Base-by-base conservation (phyloP, 208 protist species). In the Kentomonas sorsogonicus region DNA sequence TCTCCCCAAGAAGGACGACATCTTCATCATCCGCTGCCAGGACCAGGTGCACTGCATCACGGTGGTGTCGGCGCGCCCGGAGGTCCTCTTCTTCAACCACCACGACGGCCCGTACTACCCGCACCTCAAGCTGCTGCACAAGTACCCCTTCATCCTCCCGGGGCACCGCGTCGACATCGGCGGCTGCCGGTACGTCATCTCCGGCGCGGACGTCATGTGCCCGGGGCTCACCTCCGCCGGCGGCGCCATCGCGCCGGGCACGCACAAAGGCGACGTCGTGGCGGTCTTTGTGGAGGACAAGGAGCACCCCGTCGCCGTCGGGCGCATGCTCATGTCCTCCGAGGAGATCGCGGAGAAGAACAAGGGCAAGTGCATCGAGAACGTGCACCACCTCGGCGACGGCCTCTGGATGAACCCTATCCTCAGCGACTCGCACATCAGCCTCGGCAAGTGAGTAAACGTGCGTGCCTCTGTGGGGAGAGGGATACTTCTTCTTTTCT, bases 161-260 rank as follows among this genome's bases (percentile, higher is more conserved):
- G 57, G 85, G 25, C 78, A 99, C 26, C 97, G 98, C 69, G 95
- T 98, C 9, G 98, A 99, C 77, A 88, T 91, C 66, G 97, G 97
- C 43, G 98, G 94, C 58, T 98, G 98, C 70, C 94, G 91, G 58
- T 97, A 98, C 68, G 89, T 98, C 39, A 63, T 99, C 29, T 92
- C 87, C 6, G 98, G 98, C n/a, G 96, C 97, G 0, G 93, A 99
- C 66, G 88, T 99, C 38, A 99, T 99, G 97, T 98, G 96, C 72
- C 96, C 70, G 23, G 97, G 97, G 26, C 72, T 99, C 27, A 99
- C 97, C 26, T 98, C 95, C 30, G 66, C 70, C 22, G 97, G 97
- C 48, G 97, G 95, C 20, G 41, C 58, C 23, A 66, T 98, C 2
- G 74, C 64, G 20, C 72, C 74, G 0, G 75, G 81, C 25, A 60